These are phyloP conservation scores for Vigna unguiculata DNA, from an alignment of 306 rosid species.

Conservation along the genomic window DNA sequence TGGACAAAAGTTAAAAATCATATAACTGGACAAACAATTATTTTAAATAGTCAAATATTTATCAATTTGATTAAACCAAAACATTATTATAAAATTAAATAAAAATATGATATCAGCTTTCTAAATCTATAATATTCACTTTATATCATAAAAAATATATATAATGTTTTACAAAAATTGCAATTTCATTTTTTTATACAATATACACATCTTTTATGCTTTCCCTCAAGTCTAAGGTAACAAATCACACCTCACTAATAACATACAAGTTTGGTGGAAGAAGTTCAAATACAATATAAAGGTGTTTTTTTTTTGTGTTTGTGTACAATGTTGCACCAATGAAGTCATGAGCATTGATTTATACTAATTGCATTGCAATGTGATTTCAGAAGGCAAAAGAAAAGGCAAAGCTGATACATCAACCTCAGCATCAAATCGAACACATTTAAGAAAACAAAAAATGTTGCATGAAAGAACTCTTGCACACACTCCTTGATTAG, in stretches of 20 bases:
- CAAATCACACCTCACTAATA: background rate
- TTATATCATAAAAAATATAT: too few species aligned
- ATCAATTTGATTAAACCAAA: too few species aligned
- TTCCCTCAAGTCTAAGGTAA: too few species aligned
- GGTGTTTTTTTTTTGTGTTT: slow-evolving; percentile 19
- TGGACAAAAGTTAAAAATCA: too few species aligned
- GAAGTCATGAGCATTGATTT: background rate
- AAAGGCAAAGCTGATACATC: background rate
- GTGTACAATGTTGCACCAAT: background rate
- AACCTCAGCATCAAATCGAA: background rate
- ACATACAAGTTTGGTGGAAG: background rate
- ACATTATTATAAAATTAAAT: too few species aligned
- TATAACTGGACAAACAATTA: too few species aligned
- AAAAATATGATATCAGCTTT: too few species aligned
- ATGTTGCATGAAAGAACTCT: slow-evolving; percentile 13
- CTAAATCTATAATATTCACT: too few species aligned
- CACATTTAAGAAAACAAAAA: background rate
- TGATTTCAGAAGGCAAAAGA: background rate
- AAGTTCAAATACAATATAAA: background rate
- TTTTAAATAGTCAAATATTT: too few species aligned
- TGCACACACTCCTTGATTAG: background rate
- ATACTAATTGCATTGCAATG: background rate
- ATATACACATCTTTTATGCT: too few species aligned
- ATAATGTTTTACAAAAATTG: too few species aligned
- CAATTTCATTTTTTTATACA: too few species aligned